phyloP scores from a whole-genome alignment of 208 protist species.

The Crithidia expoeki region DNA sequence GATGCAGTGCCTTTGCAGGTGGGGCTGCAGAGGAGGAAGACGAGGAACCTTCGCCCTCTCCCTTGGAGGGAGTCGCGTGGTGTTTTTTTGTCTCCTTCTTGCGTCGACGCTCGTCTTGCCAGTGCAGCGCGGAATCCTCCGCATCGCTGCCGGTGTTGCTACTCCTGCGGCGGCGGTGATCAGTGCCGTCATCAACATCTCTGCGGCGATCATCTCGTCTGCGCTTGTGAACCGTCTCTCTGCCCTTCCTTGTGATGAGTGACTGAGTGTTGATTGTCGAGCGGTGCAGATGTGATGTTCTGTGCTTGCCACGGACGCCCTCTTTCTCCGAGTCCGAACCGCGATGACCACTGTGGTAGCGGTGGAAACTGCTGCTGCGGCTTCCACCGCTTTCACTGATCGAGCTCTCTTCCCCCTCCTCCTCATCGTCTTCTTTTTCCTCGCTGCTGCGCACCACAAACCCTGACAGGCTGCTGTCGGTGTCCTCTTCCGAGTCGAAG shows the following conservation, averaged over 20 bases:
- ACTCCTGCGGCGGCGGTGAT: background rate
- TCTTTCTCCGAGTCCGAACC: background rate
- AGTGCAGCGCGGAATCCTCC: background rate
- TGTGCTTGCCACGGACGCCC: background rate
- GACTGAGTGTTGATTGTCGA: background rate
- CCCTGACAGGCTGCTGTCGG: constrained; percentile 54
- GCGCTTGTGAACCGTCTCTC: too few species aligned
- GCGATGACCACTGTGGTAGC: background rate
- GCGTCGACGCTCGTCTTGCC: background rate
- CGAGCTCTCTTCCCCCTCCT: constrained; percentile 7
- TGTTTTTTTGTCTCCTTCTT: background rate
- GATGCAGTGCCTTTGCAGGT: background rate
- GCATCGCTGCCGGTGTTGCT: constrained; percentile 12
- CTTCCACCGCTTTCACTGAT: background rate
- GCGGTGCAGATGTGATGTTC: too few species aligned
- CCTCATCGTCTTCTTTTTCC: constrained; percentile 52
- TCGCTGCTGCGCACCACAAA: constrained; percentile 66
- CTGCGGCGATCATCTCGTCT: background rate
- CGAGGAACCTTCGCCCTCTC: constrained; percentile 6
- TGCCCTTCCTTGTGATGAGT: too few species aligned
- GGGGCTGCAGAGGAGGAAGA: background rate
- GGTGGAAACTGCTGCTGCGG: background rate
- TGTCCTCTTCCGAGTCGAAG: constrained; percentile 44
- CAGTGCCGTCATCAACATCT: background rate
- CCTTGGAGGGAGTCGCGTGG: background rate